Conservation (phyloP, 345 rosid genomes). For the Salix viminalis region DNA sequence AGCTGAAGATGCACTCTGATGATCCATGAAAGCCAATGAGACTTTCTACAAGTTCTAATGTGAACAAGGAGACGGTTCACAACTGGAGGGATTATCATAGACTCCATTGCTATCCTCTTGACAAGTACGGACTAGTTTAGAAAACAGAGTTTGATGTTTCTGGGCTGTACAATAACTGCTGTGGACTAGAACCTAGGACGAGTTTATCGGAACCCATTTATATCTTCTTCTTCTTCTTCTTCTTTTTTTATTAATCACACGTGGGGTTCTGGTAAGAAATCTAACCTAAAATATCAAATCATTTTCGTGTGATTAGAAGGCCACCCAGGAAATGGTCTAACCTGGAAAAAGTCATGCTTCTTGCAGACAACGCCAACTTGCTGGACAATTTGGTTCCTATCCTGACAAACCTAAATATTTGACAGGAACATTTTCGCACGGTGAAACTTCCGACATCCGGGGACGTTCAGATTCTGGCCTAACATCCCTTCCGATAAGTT, state of each 20-base stretch:
- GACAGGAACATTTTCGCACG: conserved; percentile 54
- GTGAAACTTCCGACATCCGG: conserved; percentile 47
- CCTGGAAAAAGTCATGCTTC: conserved; percentile 69
- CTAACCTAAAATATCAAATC: too few species aligned
- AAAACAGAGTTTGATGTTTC: too few species aligned
- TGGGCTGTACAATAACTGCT: too few species aligned
- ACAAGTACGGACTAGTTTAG: conserved; percentile 33
- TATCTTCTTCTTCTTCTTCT: too few species aligned
- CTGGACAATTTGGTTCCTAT: conserved; percentile 37
- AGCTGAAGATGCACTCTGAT: conserved; percentile 77
- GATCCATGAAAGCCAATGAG: conserved; percentile 74
- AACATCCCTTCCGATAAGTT: conserved; percentile 61
- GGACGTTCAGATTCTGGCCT: conserved; percentile 72
- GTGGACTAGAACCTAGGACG: too few species aligned
- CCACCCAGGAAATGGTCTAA: background rate
- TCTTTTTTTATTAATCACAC: too few species aligned
- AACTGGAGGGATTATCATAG: conserved; percentile 90
- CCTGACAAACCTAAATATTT: conserved; percentile 49
- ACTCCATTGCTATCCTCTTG: conserved; percentile 70
- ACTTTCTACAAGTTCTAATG: conserved; percentile 77
- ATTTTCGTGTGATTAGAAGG: too few species aligned
- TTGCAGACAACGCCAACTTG: conserved; percentile 51
- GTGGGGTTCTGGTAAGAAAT: too few species aligned
- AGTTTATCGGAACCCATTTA: too few species aligned
- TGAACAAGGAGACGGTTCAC: conserved; percentile 68